These are phyloP conservation scores for Babesia microti DNA, from an alignment of 169 alveolate species.

Conservation along the genomic window DNA sequence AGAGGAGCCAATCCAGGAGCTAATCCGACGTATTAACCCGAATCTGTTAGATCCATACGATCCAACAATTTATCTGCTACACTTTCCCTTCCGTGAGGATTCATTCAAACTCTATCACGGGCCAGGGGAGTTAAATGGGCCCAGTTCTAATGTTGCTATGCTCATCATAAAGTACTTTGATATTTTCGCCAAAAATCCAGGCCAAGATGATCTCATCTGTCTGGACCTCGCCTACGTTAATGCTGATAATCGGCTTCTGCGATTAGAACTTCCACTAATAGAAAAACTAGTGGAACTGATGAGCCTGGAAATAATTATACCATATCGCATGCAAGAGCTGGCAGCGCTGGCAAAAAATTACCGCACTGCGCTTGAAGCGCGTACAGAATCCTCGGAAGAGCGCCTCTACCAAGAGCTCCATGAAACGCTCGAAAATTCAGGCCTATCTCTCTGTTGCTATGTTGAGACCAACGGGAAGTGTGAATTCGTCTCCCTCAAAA, in stretches of 20 bases:
- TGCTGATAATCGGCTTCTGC: conserved; percentile 17
- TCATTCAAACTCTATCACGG: conserved; percentile 1
- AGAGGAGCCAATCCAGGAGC: conserved; percentile 25
- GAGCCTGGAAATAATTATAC: conserved; percentile 9
- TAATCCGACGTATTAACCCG: conserved; percentile 11
- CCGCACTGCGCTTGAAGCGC: not conserved
- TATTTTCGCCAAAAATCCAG: conserved; percentile 23
- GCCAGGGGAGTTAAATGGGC: not conserved
- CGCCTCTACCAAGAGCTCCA: too few relatives aligned
- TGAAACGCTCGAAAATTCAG: conserved; percentile 15
- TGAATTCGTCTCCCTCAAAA: conserved; percentile 16
- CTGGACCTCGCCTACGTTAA: conserved; percentile 19
- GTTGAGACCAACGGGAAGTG: conserved; percentile 21
- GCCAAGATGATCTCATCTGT: conserved; percentile 15
- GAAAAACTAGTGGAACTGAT: conserved; percentile 12
- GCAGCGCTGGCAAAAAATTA: conserved; percentile 2
- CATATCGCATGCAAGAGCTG: conserved; percentile 10
- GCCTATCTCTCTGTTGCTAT: conserved; percentile 33
- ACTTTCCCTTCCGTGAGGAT: too few relatives aligned
- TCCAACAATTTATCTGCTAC: conserved; percentile 33
- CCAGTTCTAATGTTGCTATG: not conserved
- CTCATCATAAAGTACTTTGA: conserved; percentile 36
- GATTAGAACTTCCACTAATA: conserved; percentile 11
- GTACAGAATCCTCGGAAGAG: conserved; percentile 8
- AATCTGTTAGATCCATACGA: conserved; percentile 36